Conservation (phyloP, 257 asterid genomes). For the Primulina tabacum region DNA sequence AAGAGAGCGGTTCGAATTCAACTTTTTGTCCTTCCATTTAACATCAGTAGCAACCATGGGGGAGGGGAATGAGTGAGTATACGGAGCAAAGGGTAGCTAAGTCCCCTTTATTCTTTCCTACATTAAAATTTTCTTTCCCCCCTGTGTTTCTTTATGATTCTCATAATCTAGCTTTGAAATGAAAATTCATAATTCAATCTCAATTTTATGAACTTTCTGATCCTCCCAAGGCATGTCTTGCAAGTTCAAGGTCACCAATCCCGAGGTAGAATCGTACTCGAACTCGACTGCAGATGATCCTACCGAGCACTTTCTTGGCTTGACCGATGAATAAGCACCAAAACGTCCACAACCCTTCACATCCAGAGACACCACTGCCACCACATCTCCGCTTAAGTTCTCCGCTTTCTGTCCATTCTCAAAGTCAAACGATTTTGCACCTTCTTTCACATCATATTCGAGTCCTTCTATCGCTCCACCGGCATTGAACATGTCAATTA, state of each 20-base stretch:
- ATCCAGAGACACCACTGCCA: slow-evolving; percentile 30
- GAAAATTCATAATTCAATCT: slow-evolving; percentile 40
- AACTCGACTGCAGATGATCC: slow-evolving; percentile 34
- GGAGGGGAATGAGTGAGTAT: background rate
- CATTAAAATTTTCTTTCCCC: slow-evolving; percentile 6
- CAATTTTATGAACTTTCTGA: slow-evolving; percentile 36
- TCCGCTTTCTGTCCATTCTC: slow-evolving; percentile 30
- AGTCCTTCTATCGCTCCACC: slow-evolving; percentile 81
- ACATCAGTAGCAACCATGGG: slow-evolving; percentile 4
- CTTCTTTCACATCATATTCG: slow-evolving; percentile 39
- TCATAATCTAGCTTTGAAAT: slow-evolving; percentile 19
- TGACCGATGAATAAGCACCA: slow-evolving; percentile 50
- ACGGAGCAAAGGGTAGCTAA: background rate
- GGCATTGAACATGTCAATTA: slow-evolving; percentile 75
- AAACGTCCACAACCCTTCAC: slow-evolving; percentile 51
- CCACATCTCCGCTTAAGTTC: slow-evolving; percentile 28
- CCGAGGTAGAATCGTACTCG: slow-evolving; percentile 29
- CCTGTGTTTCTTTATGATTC: slow-evolving; percentile 13
- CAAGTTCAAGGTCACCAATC: slow-evolving; percentile 44
- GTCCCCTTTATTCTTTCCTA: background rate
- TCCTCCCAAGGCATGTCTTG: slow-evolving; percentile 42
- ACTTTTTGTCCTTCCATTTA: slow-evolving; percentile 12
- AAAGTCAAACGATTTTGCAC: slow-evolving; percentile 31
- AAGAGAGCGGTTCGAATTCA: slow-evolving; percentile 10
- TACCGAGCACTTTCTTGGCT: slow-evolving; percentile 40